Base-by-base conservation (phyloP, 371 early-diverging fungal species). In the Rhizopus arrhizus region DNA sequence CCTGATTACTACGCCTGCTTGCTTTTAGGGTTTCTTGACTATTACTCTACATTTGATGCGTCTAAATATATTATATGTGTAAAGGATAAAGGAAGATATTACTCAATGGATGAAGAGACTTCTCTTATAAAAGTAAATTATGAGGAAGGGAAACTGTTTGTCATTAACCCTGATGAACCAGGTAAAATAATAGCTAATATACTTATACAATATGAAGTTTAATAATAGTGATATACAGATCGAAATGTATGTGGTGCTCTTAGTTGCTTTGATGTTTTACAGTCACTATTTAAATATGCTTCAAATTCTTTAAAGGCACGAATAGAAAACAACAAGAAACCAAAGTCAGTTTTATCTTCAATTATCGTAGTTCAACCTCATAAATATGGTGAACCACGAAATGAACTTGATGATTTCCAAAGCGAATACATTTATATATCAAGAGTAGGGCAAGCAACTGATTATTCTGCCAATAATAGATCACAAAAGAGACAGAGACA, bases 141-240 rank as follows among this genome's bases (percentile, higher is more conserved):
- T 40, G 36, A 36, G 2, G 16, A 51, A 10, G 61, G 66, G 6
- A 61, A 57, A 34, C 22, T 63, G 5, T 41, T 52, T 29, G 50
- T 70, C 12, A 10, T 66, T n/a, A 63, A 66, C 43, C 66, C 70
- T 28, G 66, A 66, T 45, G 32, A 47, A 4, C n/a, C 43, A 58
- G 61, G 65, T 69, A 43, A 43, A 15, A n/a, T n/a, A 43, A 43
- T 13, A 40, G 4, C 2, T 3, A 3, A 45, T 12, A 16, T 31
- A 38, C 0, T 15, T 38, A 32, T 34, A 12, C 4, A 29, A 42
- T 4, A 62, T 15, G 7, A 3, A 32, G 7, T 3, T 22, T 10
- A 41, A 22, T 22, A 22, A 11, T 29, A 3, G 5, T 10, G 11
- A n/a, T 36, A 3, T 16, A 31, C 43, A 68, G 66, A 42, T 11